Percentiles rank a stretch among this genome's conserved stretches.
These are phyloP conservation scores for Mrakia frigida DNA, from an alignment of 768 basidiomycete genomes.

Conservation along the genomic window DNA sequence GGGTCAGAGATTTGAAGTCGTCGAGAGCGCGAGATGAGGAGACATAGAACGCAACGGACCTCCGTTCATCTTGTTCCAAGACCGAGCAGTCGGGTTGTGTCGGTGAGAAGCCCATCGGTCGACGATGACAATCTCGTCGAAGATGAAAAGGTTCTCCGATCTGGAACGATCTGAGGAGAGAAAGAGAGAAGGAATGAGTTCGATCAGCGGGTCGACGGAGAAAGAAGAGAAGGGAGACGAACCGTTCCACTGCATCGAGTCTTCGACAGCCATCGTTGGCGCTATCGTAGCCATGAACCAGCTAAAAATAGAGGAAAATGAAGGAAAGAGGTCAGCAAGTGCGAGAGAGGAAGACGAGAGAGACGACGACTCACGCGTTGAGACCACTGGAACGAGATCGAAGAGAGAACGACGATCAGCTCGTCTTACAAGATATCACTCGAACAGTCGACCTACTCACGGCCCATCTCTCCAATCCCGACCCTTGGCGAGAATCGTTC, in stretches of 20 bases:
- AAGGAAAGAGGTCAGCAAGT: background rate
- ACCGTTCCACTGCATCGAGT: conserved; percentile 32
- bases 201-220: background rate
- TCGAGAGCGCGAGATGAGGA: background rate
- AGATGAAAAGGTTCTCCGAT: conserved; percentile 30
- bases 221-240: background rate
- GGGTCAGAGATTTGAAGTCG: background rate
- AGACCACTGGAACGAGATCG: too few relatives aligned
- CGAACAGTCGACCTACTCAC: background rate
- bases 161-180: conserved; percentile 19
- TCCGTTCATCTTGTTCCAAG: conserved; percentile 33
- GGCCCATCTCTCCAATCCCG: conserved; percentile 31
- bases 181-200: background rate
- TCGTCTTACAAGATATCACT: too few relatives aligned
- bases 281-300: conserved; percentile 32
- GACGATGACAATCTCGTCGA: conserved; percentile 30
- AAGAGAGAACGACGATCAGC: background rate
- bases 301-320: background rate
- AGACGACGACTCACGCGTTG: conserved; percentile 19
- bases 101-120: conserved; percentile 33
- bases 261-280: conserved; percentile 31
- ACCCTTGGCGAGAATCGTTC: conserved; percentile 29
- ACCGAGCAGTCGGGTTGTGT: conserved; percentile 27
- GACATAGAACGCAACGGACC: too few relatives aligned
- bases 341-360: background rate